Base-by-base conservation (phyloP, 2,329 filamentous ascomycete genomes). In the Zopfia rhizophila region DNA sequence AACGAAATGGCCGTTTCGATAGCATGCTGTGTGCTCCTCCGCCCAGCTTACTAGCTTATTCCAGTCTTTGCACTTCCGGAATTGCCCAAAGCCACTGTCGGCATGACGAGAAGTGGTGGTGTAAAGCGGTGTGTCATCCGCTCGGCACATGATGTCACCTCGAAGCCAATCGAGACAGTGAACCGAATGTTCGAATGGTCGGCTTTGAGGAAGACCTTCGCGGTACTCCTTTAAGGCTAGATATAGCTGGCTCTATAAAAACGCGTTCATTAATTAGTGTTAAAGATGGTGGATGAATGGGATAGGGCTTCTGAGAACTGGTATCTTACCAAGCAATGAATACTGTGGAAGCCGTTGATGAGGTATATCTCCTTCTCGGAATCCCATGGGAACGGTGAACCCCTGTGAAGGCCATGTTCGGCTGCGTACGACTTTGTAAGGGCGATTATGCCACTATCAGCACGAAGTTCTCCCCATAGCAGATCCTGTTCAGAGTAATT, bases 11-110 rank as follows among this genome's bases (percentile, higher is more conserved):
- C 27, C 27, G 27, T 29, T n/a, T 14, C 27, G 27, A 8, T 29
- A 29, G 27, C 27, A 29, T 8, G 27, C 27, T 8, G 27, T 29
- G 27, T 29, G 27, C 27, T 29, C 27, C 27, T 29, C 16, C n/a
- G 27, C 27, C 27, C 27, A 29, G 27, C n/a, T 3, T 29, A n/a
- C 27, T 8, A 29, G 27, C 27, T 29, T 29, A 29, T 14, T 29
- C 27, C 27, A 29, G 27, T 29, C 8, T 14, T 14, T 29, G 27
- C 27, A 29, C 27, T 29, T 29, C 5, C 27, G 27, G n/a, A 29
- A 12, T 8, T 29, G 27, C 16, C 27, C 27, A 14, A 29, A n/a
- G 27, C 27, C 27, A 14, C 16, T 29, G 4, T 12, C 27, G 8
- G 27, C n/a, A 4, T n/a, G 5, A 14, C 8, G 27, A 8, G 27